These are phyloP conservation scores for Saccharomycopsis hybrid DNA, from an alignment of 1,139 yeast genomes.

Conservation along the genomic window DNA sequence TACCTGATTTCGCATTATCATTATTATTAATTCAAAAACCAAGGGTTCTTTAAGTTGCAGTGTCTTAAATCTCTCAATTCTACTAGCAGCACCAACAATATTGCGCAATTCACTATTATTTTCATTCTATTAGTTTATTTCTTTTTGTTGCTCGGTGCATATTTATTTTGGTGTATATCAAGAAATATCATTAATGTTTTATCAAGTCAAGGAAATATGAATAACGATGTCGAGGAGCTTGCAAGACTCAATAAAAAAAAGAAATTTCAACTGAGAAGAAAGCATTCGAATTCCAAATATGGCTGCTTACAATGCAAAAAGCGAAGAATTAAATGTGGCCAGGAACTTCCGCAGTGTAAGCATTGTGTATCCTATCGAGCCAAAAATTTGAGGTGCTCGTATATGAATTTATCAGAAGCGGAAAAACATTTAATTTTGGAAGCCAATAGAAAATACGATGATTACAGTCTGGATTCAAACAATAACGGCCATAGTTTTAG, in stretches of 20 bases:
- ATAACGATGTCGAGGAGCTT: neutral
- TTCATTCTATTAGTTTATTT: too few relatives aligned
- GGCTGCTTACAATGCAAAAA: slow-evolving; percentile 61
- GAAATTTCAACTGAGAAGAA: slow-evolving; percentile 38
- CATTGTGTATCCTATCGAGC: slow-evolving; percentile 50
- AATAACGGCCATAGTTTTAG: too few relatives aligned
- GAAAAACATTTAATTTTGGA: slow-evolving; percentile 10
- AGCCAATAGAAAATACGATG: slow-evolving; percentile 5
- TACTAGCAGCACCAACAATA: too few relatives aligned
- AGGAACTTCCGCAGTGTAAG: slow-evolving; percentile 52
- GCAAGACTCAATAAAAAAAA: slow-evolving; percentile 13
- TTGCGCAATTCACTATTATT: too few relatives aligned
- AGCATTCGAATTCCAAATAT: slow-evolving; percentile 56
- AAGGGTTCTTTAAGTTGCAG: too few relatives aligned
- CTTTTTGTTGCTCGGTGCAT: too few relatives aligned
- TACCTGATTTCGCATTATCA: too few relatives aligned
- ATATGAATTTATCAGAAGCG: slow-evolving; percentile 23
- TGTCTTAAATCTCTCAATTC: too few relatives aligned
- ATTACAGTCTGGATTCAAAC: too few relatives aligned
- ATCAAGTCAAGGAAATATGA: neutral
- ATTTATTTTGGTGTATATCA: neutral
- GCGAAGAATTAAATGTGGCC: slow-evolving; percentile 64
- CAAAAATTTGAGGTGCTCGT: slow-evolving; percentile 45
- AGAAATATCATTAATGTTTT: neutral
- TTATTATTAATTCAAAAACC: too few relatives aligned